Conservation (phyloP, 108 stramenopile genomes). For the Skeletonema menzelii region DNA sequence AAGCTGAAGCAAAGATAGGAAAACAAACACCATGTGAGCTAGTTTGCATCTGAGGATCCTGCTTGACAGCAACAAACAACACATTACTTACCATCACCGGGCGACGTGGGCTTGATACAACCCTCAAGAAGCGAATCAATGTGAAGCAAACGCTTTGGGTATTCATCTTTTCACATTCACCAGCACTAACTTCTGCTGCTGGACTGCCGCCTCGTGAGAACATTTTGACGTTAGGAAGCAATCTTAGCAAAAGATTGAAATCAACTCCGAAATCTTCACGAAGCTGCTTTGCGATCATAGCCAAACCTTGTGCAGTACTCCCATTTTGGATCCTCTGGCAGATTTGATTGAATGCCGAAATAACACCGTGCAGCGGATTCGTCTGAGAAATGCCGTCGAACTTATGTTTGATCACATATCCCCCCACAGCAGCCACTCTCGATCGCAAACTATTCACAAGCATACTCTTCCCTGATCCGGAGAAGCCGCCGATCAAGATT, state of each 20-base stretch:
- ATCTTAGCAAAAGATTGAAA: constrained; percentile 11
- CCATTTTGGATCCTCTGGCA: constrained; percentile 11
- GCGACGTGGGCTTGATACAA: constrained; percentile 16
- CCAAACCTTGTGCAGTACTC: neutral
- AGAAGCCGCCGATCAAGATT: constrained; percentile 21
- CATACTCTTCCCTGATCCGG: constrained; percentile 25
- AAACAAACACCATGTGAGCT: neutral
- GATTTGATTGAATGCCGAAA: constrained; percentile 25
- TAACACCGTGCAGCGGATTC: constrained; percentile 13
- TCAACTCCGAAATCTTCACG: constrained; percentile 6
- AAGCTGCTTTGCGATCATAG: constrained; percentile 9
- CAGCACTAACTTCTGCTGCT: neutral
- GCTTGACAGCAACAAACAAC: neutral
- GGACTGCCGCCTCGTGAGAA: constrained; percentile 1
- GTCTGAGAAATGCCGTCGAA: constrained; percentile 16
- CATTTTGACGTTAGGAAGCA: constrained; percentile 16
- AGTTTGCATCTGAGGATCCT: neutral
- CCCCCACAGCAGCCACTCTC: constrained; percentile 14
- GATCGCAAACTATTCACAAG: constrained; percentile 10
- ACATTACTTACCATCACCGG: constrained; percentile 30
- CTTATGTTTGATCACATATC: constrained; percentile 27
- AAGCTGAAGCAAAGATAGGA: neutral
- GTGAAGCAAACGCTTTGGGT: constrained; percentile 16
- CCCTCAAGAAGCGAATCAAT: constrained; percentile 23
- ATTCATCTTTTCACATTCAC: constrained; percentile 1